A percentile compares a stretch with the other conserved stretches of the same genome.
These are phyloP conservation scores for Candida namnaoensis DNA, from an alignment of 805 yeast species.

Conservation along the genomic window DNA sequence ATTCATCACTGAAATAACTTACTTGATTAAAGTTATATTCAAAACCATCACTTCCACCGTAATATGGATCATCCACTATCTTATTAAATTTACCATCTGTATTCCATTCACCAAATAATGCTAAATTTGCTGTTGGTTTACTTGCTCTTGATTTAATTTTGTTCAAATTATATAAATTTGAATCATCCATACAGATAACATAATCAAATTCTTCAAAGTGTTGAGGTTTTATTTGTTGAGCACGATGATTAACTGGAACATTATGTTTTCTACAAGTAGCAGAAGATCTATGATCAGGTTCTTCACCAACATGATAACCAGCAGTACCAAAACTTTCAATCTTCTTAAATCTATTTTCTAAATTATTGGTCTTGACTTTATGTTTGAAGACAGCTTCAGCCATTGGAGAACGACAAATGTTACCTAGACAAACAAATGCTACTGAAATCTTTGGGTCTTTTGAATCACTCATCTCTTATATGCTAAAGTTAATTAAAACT, in stretches of 20 bases:
- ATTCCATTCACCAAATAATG: slow-evolving; percentile 77
- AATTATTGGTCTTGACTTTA: slow-evolving; percentile 38
- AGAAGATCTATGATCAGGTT: slow-evolving; percentile 71
- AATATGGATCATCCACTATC: slow-evolving; percentile 86
- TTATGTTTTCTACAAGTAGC: slow-evolving; percentile 61
- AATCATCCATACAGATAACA: slow-evolving; percentile 63
- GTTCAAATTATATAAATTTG: slow-evolving; percentile 43
- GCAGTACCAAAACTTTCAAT: slow-evolving; percentile 90
- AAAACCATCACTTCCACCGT: slow-evolving; percentile 81
- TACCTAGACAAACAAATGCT: slow-evolving; percentile 88
- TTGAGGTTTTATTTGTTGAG: slow-evolving; percentile 52
- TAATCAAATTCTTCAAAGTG: slow-evolving; percentile 58
- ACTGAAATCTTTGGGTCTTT: slow-evolving; percentile 36
- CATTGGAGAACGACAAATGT: slow-evolving; percentile 96
- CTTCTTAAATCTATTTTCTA: slow-evolving; percentile 30
- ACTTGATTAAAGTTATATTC: slow-evolving; percentile 73
- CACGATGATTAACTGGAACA: slow-evolving; percentile 65
- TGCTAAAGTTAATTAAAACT: too few relatives aligned
- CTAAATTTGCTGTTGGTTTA: slow-evolving; percentile 36
- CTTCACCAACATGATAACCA: slow-evolving; percentile 75
- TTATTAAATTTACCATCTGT: slow-evolving; percentile 37
- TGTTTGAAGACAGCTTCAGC: slow-evolving; percentile 88
- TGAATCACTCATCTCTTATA: slow-evolving; percentile 4
- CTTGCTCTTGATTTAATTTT: slow-evolving; percentile 40
- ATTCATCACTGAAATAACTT: slow-evolving; percentile 63